Evolutionary conservation across 2,329 filamentous ascomycete species (phyloP).

Genomic region (Xylariaceae sp.): DNA sequence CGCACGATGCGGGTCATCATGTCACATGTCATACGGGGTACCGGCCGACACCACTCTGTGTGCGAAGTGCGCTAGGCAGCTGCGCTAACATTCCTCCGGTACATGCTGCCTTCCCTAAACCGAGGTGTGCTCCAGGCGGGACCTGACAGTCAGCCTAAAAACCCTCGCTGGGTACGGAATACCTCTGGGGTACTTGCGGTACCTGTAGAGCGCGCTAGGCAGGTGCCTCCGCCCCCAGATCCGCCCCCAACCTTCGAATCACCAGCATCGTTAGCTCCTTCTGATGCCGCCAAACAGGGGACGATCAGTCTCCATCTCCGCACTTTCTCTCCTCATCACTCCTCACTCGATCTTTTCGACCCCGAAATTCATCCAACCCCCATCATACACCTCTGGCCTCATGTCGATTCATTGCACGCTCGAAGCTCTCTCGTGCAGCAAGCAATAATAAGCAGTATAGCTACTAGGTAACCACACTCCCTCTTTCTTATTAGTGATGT

Average conservation of each 20-base stretch:
- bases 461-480: neutral
- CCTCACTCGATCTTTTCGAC: conserved; percentile 21
- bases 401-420: conserved; percentile 3
- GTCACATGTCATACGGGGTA: neutral
- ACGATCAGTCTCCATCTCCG: conserved; percentile 29
- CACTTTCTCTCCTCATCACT: conserved; percentile 29
- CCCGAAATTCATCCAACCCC: conserved; percentile 23
- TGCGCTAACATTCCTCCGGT: neutral
- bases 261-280: neutral
- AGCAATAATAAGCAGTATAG: conserved; percentile 4
- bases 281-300: conserved; percentile 9
- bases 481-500: neutral
- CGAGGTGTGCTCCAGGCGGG: neutral
- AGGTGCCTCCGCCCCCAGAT: conserved; percentile 3
- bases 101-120: neutral
- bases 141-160: neutral
- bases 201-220: neutral
- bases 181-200: neutral
- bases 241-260: neutral
- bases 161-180: neutral
- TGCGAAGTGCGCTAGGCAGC: neutral
- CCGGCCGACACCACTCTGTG: no score
- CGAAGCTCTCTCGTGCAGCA: conserved; percentile 5
- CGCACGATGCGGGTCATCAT: conserved; percentile 1
- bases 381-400: conserved; percentile 9